Conservation (phyloP, 306 rosid genomes). For the Myrica gale region DNA sequence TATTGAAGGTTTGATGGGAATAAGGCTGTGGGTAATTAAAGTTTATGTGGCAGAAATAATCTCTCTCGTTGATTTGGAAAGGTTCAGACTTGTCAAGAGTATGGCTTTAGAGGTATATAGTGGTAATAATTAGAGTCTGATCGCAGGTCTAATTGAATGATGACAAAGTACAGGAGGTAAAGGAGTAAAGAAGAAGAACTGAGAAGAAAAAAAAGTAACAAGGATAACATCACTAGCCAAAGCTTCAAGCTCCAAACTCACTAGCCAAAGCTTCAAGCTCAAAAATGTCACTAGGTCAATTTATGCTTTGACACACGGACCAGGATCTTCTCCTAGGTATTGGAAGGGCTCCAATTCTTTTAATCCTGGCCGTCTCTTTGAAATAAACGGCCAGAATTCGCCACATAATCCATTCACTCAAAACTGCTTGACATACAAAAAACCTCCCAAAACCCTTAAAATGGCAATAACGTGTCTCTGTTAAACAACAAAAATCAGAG, state of each 20-base stretch:
- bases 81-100: not conserved
- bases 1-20: not conserved
- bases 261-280: not conserved
- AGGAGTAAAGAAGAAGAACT: not conserved
- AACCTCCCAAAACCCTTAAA: too few species aligned
- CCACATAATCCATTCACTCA: too few species aligned
- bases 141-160: not conserved
- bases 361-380: too few species aligned
- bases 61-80: not conserved
- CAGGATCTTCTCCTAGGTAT: too few species aligned
- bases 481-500: too few species aligned
- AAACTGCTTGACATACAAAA: too few species aligned
- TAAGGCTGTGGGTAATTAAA: not conserved
- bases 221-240: not conserved
- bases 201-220: too few species aligned
- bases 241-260: not conserved
- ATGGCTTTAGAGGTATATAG: not conserved
- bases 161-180: not conserved
- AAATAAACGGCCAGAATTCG: too few species aligned
- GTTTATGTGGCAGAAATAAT: not conserved
- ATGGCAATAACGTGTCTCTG: too few species aligned
- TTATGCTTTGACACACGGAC: too few species aligned
- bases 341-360: too few species aligned
- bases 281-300: not conserved
- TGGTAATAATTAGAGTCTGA: not conserved